Base-by-base conservation (phyloP, 345 rosid genomes). In the Erysimum cheiranthoides region DNA sequence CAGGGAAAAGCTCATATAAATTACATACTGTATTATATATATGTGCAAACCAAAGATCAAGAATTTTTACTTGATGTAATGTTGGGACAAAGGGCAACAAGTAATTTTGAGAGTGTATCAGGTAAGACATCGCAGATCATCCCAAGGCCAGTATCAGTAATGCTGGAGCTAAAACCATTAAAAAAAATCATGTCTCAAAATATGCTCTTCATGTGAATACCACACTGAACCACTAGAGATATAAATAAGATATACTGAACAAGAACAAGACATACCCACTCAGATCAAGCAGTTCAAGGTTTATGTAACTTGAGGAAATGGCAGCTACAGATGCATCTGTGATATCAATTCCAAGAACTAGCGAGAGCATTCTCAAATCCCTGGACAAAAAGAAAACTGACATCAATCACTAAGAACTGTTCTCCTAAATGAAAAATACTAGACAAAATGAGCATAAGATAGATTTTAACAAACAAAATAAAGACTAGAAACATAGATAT, bases 311-410 rank as follows among this genome's bases (percentile, higher is more conserved):
- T 59, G 94, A 88, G 45, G 94, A 84, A 79, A 96, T 91, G 62
- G 97, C 95, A 78, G 94, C 94, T 67, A 93, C 96, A 58, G 99
- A 93, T 59, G 90, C 98, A 84, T 96, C 99, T 0, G 88, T 89
- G 75, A 96, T 93, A 50, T 84, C 93, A 43, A 90, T 70, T 83
- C 97, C 99, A 82, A 96, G 92, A 61, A 96, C 93, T 40, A 96
- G 89, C 5, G 99, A 96, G 43, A 96, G 93, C 99, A 93, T 93
- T 51, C 88, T 85, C 84, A 96, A 78, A 10, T 83, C 79, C 93
- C 99, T 96, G 81, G 46, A 77, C 5, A 21, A 77, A 12, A 35
- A 53, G 35, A 25, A 53, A 77, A 51, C 11, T 13, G 42, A 46
- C 9, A 81, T 66, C 30, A 28, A 73, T 57, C 49, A 47, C 61